Conservation (phyloP, 2,329 filamentous ascomycete species). For the Xylariaceae sp. region DNA sequence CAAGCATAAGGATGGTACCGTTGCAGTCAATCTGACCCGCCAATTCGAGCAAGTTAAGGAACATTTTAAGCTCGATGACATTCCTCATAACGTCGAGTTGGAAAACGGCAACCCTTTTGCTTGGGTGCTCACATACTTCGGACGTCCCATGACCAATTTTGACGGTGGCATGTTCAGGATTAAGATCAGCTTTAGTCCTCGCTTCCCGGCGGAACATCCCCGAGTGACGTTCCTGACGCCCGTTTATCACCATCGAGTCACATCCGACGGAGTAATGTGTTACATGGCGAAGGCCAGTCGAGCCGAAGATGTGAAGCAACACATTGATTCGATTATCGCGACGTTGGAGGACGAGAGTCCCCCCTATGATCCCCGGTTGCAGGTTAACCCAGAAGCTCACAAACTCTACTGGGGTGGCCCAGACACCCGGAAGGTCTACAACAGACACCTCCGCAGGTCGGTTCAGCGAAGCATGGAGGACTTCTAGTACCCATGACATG, state of each 20-base stretch:
- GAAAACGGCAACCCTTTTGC: slow-evolving; percentile 81
- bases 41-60: slow-evolving; percentile 80
- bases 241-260: slow-evolving; percentile 84
- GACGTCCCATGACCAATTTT: slow-evolving; percentile 84
- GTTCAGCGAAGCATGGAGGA: slow-evolving; percentile 65
- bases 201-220: slow-evolving; percentile 84
- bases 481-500: slow-evolving; percentile 26
- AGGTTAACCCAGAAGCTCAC: slow-evolving; percentile 80
- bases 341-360: slow-evolving; percentile 83
- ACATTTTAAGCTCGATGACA: slow-evolving; percentile 64
- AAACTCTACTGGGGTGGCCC: slow-evolving; percentile 79
- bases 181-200: slow-evolving; percentile 71
- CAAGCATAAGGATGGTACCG: slow-evolving; percentile 61
- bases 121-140: slow-evolving; percentile 86
- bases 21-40: slow-evolving; percentile 74
- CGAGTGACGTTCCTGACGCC: slow-evolving; percentile 73
- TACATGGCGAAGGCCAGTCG: slow-evolving; percentile 62
- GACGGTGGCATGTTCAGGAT: slow-evolving; percentile 87
- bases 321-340: slow-evolving; percentile 77
- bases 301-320: slow-evolving; percentile 70
- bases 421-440: slow-evolving; percentile 79
- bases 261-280: slow-evolving; percentile 73
- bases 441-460: slow-evolving; percentile 70
- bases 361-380: slow-evolving; percentile 82
- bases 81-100: slow-evolving; percentile 70